Evolutionary conservation across 2,329 filamentous ascomycete genomes (phyloP), one percentile per base, ranked within the genome.

Genomic region (Sclerotinia nivalis): DNA sequence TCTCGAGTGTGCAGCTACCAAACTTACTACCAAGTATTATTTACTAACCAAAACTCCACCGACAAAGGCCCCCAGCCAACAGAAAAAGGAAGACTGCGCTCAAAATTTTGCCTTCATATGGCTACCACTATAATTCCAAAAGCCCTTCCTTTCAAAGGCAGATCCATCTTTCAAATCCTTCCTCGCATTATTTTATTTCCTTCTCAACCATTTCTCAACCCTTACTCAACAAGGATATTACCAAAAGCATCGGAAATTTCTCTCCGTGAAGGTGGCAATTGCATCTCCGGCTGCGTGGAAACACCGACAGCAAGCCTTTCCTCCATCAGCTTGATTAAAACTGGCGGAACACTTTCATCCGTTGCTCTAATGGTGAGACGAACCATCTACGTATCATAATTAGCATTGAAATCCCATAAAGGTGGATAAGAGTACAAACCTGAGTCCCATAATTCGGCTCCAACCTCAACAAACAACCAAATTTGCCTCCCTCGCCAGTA

Each of bases 321-420:
- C 78, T 96, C 91, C 93, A 99, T 97, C 70, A 92, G 83, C 80
- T 93, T 94, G 77, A 96, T 83, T 69, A 99, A 80, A 28, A 95
- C 85, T 1, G 88, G 86, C 10, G 96, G 93, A 0, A 99, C 93
- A 45, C 85, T 87, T 78, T 98, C 96, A 77, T 98, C 95, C 1
- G 96, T 99, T 8, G 95, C 96, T 72, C 96, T 88, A 75, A 99
- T 91, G 0, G 96, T 99, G 71, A 98, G 85, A 67, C 96, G 94
- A 77, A 96, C 92, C 93, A 97, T 97, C 96, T 97, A 7, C 5
- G 25, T 28, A 20, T 43, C 5, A 28, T 40, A 15, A 28, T 52
- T 65, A 52, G 34, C 34, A 54, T 25, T 22, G 8, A 10, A 52
- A 40, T 7, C 37, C 31, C 9, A 15, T 22, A 5, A 49, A 43